Evolutionary conservation across 768 basidiomycete species (phyloP).

Genomic region (Exsudoporus frostii): DNA sequence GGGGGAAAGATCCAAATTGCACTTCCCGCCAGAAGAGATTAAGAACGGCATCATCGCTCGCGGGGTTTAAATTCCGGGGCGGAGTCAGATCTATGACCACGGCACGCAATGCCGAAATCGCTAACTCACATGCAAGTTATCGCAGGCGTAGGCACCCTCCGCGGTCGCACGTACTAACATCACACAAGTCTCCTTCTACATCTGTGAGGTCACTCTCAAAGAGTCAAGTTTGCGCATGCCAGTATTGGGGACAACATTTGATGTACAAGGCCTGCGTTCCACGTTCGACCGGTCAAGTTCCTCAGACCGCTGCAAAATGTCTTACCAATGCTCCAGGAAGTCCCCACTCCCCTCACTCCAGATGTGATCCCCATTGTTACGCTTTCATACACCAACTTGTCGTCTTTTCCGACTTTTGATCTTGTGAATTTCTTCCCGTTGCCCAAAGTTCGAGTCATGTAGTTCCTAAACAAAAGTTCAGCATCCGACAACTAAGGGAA

Average conservation of each 20-base stretch:
- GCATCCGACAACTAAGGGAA: background rate
- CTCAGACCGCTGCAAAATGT: background rate
- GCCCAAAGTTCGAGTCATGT: constrained; percentile 86
- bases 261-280: background rate
- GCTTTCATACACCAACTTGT: constrained; percentile 1
- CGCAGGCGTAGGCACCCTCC: no score
- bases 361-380: background rate
- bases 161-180: background rate
- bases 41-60: constrained; percentile 6
- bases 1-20: constrained; percentile 6
- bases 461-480: constrained; percentile 56
- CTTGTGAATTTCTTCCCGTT: constrained; percentile 79
- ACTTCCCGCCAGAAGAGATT: background rate
- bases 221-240: background rate
- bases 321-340: constrained; percentile 7
- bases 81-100: constrained; percentile 13
- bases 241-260: background rate
- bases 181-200: background rate
- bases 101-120: constrained; percentile 14
- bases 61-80: constrained; percentile 13
- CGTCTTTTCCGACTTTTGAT: constrained; percentile 45
- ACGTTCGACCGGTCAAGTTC: background rate
- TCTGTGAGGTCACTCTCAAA: background rate
- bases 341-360: background rate
- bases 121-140: background rate